Conservation (phyloP, 208 protist genomes). For the Crithidia mellificae region DNA sequence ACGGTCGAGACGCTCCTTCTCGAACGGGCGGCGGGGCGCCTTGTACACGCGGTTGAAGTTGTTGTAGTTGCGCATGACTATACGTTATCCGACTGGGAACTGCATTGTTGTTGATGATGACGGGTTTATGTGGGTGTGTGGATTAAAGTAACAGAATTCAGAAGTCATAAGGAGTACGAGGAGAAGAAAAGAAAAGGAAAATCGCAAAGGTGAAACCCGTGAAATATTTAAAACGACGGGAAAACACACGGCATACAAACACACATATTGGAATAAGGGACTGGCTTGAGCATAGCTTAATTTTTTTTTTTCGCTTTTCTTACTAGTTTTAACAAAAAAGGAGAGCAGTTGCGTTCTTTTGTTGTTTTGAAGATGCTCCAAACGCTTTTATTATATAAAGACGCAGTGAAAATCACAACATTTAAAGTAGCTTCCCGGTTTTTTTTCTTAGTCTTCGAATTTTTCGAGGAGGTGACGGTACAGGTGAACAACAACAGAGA, state of each 20-base stretch:
- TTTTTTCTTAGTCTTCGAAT: too few species aligned
- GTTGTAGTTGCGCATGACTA: constrained; percentile 93
- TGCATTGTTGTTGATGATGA: not conserved
- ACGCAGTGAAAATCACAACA: too few species aligned
- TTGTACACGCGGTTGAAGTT: constrained; percentile 97
- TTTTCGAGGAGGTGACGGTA: too few species aligned
- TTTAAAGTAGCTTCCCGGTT: too few species aligned
- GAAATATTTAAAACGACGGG: not conserved
- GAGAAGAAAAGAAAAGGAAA: not conserved
- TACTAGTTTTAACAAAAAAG: too few species aligned
- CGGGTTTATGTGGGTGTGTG: not conserved
- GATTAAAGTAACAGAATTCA: not conserved
- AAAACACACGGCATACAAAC: constrained; percentile 15
- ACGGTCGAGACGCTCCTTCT: constrained; percentile 99
- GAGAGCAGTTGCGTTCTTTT: too few species aligned
- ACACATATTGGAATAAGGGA: constrained; percentile 16
- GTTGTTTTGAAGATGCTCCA: too few species aligned
- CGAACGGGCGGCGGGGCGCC: constrained; percentile 99
- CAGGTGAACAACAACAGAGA: too few species aligned
- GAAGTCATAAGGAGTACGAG: not conserved
- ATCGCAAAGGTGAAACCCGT: not conserved
- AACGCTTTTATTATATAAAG: too few species aligned
- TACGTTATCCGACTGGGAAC: constrained; percentile 19
- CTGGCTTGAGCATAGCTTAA: too few species aligned
- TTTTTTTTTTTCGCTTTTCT: too few species aligned